Evolutionary conservation across 169 alveolate genomes (phyloP).

Genomic region (Plasmodium adleri): DNA sequence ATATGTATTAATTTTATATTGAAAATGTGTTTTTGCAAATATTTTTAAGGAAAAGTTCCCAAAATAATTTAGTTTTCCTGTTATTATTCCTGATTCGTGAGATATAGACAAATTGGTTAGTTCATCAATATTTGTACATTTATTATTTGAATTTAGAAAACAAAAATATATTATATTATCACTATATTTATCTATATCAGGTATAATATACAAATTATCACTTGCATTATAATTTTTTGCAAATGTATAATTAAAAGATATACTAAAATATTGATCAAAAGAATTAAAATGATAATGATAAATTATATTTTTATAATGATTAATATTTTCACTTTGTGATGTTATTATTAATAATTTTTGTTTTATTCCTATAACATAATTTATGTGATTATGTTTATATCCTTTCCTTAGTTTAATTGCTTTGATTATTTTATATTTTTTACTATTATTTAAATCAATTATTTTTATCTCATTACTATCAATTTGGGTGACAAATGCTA

Average conservation of each 20-base stretch:
- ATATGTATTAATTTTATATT: constrained; percentile 48
- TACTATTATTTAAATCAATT: constrained; percentile 48
- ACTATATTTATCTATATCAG: constrained; percentile 59
- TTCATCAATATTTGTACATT: constrained; percentile 69
- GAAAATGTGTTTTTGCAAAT: constrained; percentile 75
- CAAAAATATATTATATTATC: constrained; percentile 55
- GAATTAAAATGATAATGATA: constrained; percentile 75
- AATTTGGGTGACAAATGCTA: constrained; percentile 75
- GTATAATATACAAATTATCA: constrained; percentile 46
- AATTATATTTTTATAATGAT: constrained; percentile 19
- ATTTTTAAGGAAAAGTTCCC: constrained; percentile 55
- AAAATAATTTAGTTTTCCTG: constrained; percentile 67
- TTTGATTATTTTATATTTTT: constrained; percentile 64
- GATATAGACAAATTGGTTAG: constrained; percentile 63
- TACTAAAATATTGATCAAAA: constrained; percentile 58
- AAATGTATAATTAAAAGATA: constrained; percentile 61
- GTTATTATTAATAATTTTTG: constrained; percentile 72
- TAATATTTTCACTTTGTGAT: constrained; percentile 2
- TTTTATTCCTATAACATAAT: constrained; percentile 43
- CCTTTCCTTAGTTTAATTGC: constrained; percentile 49
- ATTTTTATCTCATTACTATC: constrained; percentile 71
- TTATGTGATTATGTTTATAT: constrained; percentile 38
- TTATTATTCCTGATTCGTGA: constrained; percentile 41
- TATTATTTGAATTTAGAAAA: constrained; percentile 37
- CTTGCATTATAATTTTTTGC: constrained; percentile 29